phyloP scores from a whole-genome alignment of 2,329 filamentous ascomycete genomes.

The Calycina marina region DNA sequence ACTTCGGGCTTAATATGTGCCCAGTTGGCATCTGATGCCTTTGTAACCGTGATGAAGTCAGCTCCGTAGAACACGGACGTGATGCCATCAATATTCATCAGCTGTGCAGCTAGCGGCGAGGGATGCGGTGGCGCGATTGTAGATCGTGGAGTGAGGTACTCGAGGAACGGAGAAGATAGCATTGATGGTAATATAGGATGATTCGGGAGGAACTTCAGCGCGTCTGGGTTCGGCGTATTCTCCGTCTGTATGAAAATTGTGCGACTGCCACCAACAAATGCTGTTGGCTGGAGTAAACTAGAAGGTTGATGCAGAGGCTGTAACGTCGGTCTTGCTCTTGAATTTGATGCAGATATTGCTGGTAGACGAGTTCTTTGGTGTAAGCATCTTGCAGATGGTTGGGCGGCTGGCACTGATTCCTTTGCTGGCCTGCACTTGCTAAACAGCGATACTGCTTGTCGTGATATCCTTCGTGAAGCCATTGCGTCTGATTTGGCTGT shows the following conservation, averaged over 20 bases:
- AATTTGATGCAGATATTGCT: constrained; percentile 31
- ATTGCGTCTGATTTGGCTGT: too few relatives aligned
- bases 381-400: constrained; percentile 23
- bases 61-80: constrained; percentile 85
- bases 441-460: constrained; percentile 11
- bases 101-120: constrained; percentile 75
- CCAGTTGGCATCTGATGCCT: constrained; percentile 79
- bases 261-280: constrained; percentile 32
- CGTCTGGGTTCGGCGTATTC: constrained; percentile 84
- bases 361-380: constrained; percentile 30
- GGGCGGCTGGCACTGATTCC: constrained; percentile 18
- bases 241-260: constrained; percentile 98
- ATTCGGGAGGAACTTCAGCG: constrained; percentile 92
- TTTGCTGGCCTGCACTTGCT: constrained; percentile 16
- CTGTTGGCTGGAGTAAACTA: constrained; percentile 23
- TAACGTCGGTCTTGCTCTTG: constrained; percentile 30
- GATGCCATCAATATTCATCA: constrained; percentile 92
- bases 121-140: constrained; percentile 82
- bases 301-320: constrained; percentile 27
- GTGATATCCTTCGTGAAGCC: constrained; percentile 14
- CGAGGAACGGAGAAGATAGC: constrained; percentile 65
- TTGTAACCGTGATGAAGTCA: constrained; percentile 96
- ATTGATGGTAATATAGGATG: constrained; percentile 65
- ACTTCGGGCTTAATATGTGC: constrained; percentile 90
- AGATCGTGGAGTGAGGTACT: constrained; percentile 79